phyloP scores from a whole-genome alignment of 1,284 basidiomycete genomes.

The Laetiporus sulphureus region DNA sequence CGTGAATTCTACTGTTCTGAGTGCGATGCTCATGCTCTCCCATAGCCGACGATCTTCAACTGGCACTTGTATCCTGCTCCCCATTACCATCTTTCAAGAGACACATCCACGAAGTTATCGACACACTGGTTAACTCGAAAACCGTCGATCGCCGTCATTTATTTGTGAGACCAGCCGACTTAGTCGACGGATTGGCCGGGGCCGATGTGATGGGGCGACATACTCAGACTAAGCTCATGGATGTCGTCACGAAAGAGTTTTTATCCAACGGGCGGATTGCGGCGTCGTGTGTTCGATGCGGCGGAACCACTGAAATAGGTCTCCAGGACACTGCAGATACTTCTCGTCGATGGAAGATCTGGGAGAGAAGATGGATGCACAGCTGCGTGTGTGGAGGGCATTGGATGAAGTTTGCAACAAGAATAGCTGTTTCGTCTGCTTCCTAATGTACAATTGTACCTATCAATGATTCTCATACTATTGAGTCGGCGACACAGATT shows the following conservation, averaged over 20 bases:
- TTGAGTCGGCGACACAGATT: too few species aligned
- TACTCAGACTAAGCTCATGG: conserved; percentile 39
- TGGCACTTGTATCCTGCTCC: conserved; percentile 47
- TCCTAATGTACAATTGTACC: not conserved
- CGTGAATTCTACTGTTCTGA: too few species aligned
- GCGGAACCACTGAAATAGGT: conserved; percentile 44
- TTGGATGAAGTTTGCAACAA: conserved; percentile 32
- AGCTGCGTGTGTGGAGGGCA: conserved; percentile 66
- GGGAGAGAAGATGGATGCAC: conserved; percentile 53
- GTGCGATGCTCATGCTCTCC: too few species aligned
- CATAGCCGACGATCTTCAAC: conserved; percentile 43
- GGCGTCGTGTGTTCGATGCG: conserved; percentile 54
- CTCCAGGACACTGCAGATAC: conserved; percentile 21
- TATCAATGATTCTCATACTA: too few species aligned
- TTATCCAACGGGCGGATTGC: conserved; percentile 32
- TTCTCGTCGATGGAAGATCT: conserved; percentile 47
- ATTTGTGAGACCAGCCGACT: conserved; percentile 63
- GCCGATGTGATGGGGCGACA: conserved; percentile 24
- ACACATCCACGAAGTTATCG: conserved; percentile 36
- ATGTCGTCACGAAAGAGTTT: conserved; percentile 55
- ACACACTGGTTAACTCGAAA: conserved; percentile 38
- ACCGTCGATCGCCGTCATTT: conserved; percentile 55
- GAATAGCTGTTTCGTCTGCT: not conserved
- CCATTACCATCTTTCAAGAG: conserved; percentile 39
- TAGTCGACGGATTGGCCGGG: conserved; percentile 50